Evolutionary conservation across 306 rosid genomes (phyloP).

Genomic region (Malus domestica): ASM211411v1 NC_041798.1:26720501-26721000

Average conservation of each 20-base stretch:
- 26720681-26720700: constrained; percentile 20
- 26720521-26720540: constrained; percentile 18
- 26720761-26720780: constrained; percentile 19
- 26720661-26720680: constrained; percentile 27
- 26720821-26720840: constrained; percentile 27
- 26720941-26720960: constrained; percentile 54
- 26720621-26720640: constrained; percentile 19
- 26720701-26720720: constrained; percentile 23
- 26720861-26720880: constrained; percentile 9
- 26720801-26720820: constrained; percentile 27
- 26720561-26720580: constrained; percentile 11
- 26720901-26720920: constrained; percentile 28
- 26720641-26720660: constrained; percentile 30
- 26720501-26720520: constrained; percentile 12
- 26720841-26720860: constrained; percentile 15
- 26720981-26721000: constrained; percentile 36
- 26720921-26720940: constrained; percentile 28
- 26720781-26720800: constrained; percentile 15
- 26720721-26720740: constrained; percentile 19
- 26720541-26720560: constrained; percentile 18
- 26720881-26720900: constrained; percentile 17
- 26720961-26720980: constrained; percentile 66
- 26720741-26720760: constrained; percentile 20
- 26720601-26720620: constrained; percentile 22
- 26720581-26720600: constrained; percentile 22